Base-by-base conservation (phyloP, 2,329 filamentous ascomycete genomes). In the Penicillium nordicum region DNA sequence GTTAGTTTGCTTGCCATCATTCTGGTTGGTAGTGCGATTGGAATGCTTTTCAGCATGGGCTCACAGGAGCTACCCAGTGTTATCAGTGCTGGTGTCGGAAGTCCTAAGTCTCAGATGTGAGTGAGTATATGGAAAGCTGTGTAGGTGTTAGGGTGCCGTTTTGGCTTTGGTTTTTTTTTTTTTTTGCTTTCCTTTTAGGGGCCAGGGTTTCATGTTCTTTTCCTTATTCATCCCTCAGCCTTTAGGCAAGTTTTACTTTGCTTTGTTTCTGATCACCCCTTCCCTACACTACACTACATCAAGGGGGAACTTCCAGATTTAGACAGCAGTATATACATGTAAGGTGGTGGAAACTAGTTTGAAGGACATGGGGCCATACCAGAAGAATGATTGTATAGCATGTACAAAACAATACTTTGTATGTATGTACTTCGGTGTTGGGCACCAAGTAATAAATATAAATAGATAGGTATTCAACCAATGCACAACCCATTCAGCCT, bases 81-180 rank as follows among this genome's bases (percentile, higher is more conserved):
- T 9, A 92, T 99, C 73, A 91, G 92, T n/a, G 94, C 94, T 46
- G 94, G 94, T 61, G 93, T 99, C 37, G 89, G 88, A 62, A 84
- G 86, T 57, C 81, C 86, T 34, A 91, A 71, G 49, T 63, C 69
- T 55, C 77, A 79, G 65, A 80, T 74, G 30, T 32, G 30, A 32
- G 60, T 76, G 58, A 70, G 57, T 12, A 40, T 12, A 18, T 16
- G 9, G 21, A 40, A 36, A 4, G 32, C 40, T n/a, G 9, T 48
- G 29, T 34, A 8, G n/a, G 57, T 50, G 29, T 30, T 38, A 21
- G 23, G 42, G 14, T 4, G 37, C 36, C 18, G 25, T 14, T 40
- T 32, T 12, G 27, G 18, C 18, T 18, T 18, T 18, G 18, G 18
- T 32, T 40, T 55, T 49, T 29, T 21, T 46, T 42, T 29, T 50